These are phyloP conservation scores for Heimioporus retisporus DNA, from an alignment of 1,284 basidiomycete species.

Conservation along the genomic window DNA sequence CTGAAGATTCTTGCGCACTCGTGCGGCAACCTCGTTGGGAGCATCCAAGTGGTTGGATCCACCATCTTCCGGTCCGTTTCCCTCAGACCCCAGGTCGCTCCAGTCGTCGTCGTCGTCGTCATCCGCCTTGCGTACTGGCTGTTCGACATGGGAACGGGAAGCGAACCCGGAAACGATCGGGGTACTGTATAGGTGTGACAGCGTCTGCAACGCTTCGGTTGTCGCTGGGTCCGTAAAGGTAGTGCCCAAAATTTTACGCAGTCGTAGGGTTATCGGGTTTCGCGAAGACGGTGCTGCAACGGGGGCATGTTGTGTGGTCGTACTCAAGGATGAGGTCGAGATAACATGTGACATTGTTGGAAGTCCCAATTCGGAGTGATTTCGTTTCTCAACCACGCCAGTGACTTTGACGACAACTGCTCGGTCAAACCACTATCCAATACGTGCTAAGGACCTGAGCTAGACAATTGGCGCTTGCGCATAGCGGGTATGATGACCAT, in stretches of 20 bases:
- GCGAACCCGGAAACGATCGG: no score
- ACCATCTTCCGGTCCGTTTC: constrained; percentile 15
- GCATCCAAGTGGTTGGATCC: constrained; percentile 29
- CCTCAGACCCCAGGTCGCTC: constrained; percentile 35
- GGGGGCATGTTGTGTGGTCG: constrained; percentile 16
- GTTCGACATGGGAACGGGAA: no score
- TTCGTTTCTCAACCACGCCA: no score
- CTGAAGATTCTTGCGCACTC: constrained; percentile 82
- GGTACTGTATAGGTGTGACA: constrained; percentile 79
- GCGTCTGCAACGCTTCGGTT: constrained; percentile 83
- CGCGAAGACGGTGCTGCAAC: constrained; percentile 31
- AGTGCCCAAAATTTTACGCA: constrained; percentile 90
- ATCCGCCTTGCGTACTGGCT: no score
- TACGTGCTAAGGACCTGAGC: no score
- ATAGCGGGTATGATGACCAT: no score
- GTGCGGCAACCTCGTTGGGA: constrained; percentile 66
- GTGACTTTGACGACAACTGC: no score
- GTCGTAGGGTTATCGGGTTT: constrained; percentile 83
- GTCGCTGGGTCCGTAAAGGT: constrained; percentile 88
- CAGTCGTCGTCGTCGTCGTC: constrained; percentile 47
- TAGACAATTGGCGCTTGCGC: no score
- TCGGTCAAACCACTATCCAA: no score
- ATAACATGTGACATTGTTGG: constrained; percentile 19
- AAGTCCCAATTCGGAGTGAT: no score
- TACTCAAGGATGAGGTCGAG: constrained; percentile 10